Conservation (phyloP, 805 yeast genomes). For the Teunomyces barrocoloradensis region DNA sequence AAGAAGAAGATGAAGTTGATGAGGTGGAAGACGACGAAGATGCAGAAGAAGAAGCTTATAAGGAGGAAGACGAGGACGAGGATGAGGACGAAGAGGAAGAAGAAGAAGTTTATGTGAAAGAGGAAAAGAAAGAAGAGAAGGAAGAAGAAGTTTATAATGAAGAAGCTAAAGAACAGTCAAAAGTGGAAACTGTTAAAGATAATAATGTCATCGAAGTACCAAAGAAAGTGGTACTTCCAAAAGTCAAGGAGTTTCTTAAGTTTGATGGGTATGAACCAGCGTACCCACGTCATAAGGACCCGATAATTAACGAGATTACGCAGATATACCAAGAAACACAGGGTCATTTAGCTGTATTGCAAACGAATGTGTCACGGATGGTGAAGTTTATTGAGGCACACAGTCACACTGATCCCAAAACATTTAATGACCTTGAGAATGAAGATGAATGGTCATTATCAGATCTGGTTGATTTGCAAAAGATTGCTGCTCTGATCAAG, state of each 20-base stretch:
- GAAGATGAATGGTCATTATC: conserved; percentile 17
- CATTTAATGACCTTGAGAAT: conserved; percentile 1
- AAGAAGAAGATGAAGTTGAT: conserved; percentile 4
- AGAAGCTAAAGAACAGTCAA: background rate
- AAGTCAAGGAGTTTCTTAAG: conserved; percentile 6
- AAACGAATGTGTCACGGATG: conserved; percentile 17
- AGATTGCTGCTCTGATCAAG: background rate
- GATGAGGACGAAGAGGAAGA: conserved; percentile 3
- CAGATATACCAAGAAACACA: conserved; percentile 24
- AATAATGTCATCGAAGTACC: background rate
- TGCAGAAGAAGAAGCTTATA: background rate
- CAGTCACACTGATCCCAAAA: background rate
- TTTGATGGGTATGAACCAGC: conserved; percentile 16
- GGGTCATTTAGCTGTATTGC: conserved; percentile 23
- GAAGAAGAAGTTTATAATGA: conserved; percentile 3
- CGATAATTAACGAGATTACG: conserved; percentile 12
- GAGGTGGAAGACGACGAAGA: conserved; percentile 8
- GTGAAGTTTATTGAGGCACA: conserved; percentile 11
- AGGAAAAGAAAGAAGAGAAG: conserved; percentile 6
- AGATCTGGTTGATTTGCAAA: conserved; percentile 10
- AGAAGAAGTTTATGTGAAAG: background rate
- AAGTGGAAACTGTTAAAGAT: conserved; percentile 5
- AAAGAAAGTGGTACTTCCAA: background rate
- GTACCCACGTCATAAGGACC: conserved; percentile 8
- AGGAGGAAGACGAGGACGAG: conserved; percentile 5